A percentile compares a stretch with the other conserved stretches of the same genome.
Evolutionary conservation across 2,329 filamentous ascomycete genomes (phyloP).

Genomic region (Penicillium sp.): DNA sequence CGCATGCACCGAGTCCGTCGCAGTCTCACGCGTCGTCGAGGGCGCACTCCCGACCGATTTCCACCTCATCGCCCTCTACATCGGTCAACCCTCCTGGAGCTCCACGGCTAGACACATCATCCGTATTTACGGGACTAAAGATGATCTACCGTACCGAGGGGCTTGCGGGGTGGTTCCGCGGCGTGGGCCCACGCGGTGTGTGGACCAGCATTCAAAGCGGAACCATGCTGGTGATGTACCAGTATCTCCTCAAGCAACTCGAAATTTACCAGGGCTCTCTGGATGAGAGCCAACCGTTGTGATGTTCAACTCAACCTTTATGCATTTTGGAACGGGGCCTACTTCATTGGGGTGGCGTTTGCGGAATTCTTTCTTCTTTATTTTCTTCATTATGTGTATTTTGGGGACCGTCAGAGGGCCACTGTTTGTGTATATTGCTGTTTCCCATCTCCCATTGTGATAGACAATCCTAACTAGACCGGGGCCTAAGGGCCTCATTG

Average conservation of each 20-base stretch:
- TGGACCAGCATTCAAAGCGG: slow-evolving; percentile 98
- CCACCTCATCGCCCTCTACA: slow-evolving; percentile 86
- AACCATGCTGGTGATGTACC: slow-evolving; percentile 95
- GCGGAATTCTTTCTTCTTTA: slow-evolving; percentile 20
- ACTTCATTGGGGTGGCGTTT: slow-evolving; percentile 32
- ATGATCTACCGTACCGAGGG: slow-evolving; percentile 93
- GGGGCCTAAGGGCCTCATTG: slow-evolving; percentile 20
- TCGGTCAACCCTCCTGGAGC: slow-evolving; percentile 80
- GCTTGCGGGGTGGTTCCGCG: slow-evolving; percentile 87
- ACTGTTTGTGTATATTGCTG: slow-evolving; percentile 24
- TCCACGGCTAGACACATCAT: slow-evolving; percentile 83
- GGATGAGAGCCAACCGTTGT: slow-evolving; percentile 29
- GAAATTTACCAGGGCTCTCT: slow-evolving; percentile 57
- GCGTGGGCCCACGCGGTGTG: slow-evolving; percentile 87
- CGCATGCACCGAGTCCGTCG: slow-evolving; percentile 31
- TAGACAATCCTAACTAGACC: slow-evolving; percentile 29
- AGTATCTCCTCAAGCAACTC: slow-evolving; percentile 80
- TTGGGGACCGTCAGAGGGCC: slow-evolving; percentile 14
- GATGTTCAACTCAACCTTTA: slow-evolving; percentile 22
- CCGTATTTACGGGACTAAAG: slow-evolving; percentile 79
- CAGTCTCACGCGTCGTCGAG: slow-evolving; percentile 39
- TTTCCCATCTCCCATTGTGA: slow-evolving; percentile 22
- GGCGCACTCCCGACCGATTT: slow-evolving; percentile 74
- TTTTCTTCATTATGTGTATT: slow-evolving; percentile 13
- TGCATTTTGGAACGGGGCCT: slow-evolving; percentile 23